phyloP scores from a whole-genome alignment of 2,329 filamentous ascomycete genomes.

The Basipetospora sp. region DNA sequence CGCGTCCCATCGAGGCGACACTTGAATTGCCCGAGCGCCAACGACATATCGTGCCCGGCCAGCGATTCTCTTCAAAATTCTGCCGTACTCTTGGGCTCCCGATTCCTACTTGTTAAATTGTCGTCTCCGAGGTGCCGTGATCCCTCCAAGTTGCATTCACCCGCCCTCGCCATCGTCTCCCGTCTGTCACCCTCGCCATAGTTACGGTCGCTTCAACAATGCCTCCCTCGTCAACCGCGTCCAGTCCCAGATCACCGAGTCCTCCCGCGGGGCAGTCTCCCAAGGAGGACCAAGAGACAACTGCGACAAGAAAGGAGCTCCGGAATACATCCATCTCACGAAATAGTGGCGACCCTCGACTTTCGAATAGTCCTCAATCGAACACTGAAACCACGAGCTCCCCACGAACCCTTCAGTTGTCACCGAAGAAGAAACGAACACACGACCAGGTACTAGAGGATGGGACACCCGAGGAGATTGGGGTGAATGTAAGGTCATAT shows the following conservation, averaged over 20 bases:
- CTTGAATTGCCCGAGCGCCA: too few species aligned
- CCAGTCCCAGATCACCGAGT: slow-evolving; percentile 1
- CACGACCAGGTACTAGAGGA: slow-evolving; percentile 43
- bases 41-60: too few species aligned
- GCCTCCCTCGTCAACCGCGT: slow-evolving; percentile 33
- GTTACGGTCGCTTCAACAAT: slow-evolving; percentile 38
- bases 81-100: too few species aligned
- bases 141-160: too few species aligned
- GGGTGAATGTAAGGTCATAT: neutral
- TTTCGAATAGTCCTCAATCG: slow-evolving; percentile 21
- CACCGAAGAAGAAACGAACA: slow-evolving; percentile 52
- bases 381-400: slow-evolving; percentile 16
- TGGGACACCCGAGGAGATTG: slow-evolving; percentile 11
- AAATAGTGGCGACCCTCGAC: slow-evolving; percentile 19
- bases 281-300: slow-evolving; percentile 48
- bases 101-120: too few species aligned
- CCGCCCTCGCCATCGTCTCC: too few species aligned
- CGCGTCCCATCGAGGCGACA: too few species aligned
- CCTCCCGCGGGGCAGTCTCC: slow-evolving; percentile 12
- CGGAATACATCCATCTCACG: slow-evolving; percentile 47
- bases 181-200: too few species aligned
- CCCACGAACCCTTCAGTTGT: slow-evolving; percentile 17
- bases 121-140: too few species aligned
- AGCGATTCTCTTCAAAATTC: too few species aligned
- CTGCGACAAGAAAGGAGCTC: slow-evolving; percentile 48